Evolutionary conservation across 2,329 filamentous ascomycete genomes (phyloP).

Genomic region (Neoascochyta sp.): DNA sequence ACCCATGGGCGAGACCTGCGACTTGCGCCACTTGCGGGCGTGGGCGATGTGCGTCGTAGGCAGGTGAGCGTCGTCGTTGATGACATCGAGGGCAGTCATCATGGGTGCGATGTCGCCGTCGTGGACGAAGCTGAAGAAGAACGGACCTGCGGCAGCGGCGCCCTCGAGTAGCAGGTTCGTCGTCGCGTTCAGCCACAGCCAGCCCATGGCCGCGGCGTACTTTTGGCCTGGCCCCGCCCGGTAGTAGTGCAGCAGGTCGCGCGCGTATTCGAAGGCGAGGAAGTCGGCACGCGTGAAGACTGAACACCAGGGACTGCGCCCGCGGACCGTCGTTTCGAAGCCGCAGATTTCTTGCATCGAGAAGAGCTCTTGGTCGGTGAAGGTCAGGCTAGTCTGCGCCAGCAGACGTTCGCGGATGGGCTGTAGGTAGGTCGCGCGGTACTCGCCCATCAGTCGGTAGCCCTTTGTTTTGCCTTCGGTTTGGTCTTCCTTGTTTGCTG

Average conservation of each 20-base stretch:
- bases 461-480: slow-evolving; percentile 51
- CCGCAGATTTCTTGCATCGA: slow-evolving; percentile 61
- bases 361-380: slow-evolving; percentile 50
- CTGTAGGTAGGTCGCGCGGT: slow-evolving; percentile 48
- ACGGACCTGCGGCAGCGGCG: slow-evolving; percentile 39
- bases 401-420: slow-evolving; percentile 46
- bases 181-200: slow-evolving; percentile 58
- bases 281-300: slow-evolving; percentile 55
- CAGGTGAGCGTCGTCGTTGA: slow-evolving; percentile 44
- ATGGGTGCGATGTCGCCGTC: slow-evolving; percentile 58
- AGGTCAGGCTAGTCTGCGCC: slow-evolving; percentile 42
- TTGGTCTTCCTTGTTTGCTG: slow-evolving; percentile 38
- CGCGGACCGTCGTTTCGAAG: slow-evolving; percentile 55
- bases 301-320: slow-evolving; percentile 54
- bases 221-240: slow-evolving; percentile 55
- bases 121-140: slow-evolving; percentile 60
- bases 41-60: slow-evolving; percentile 45
- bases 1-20: slow-evolving; percentile 56
- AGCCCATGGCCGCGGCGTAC: slow-evolving; percentile 54
- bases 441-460: slow-evolving; percentile 45
- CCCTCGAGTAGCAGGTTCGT: slow-evolving; percentile 47
- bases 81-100: slow-evolving; percentile 51
- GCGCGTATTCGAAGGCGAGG: slow-evolving; percentile 55
- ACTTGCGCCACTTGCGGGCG: slow-evolving; percentile 53
- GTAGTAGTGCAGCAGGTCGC: slow-evolving; percentile 58